Base-by-base conservation (phyloP, 2,329 filamentous ascomycete genomes). In the Venturia asperata region DNA sequence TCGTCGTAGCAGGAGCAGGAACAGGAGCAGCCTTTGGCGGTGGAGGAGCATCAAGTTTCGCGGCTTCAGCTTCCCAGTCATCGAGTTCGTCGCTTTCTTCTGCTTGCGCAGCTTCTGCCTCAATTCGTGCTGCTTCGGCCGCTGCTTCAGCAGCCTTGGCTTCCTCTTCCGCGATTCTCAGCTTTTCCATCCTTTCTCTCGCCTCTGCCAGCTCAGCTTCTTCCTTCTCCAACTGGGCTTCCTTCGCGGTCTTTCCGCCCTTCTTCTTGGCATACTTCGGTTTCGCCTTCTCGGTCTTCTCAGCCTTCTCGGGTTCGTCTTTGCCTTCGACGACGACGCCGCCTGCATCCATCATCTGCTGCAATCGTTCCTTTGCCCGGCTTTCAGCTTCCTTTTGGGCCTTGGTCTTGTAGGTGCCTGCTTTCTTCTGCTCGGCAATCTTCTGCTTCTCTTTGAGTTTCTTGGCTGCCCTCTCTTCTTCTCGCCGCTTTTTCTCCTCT, bases 1-100 rank as follows among this genome's bases (percentile, higher is more conserved):
- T 89, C 42, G 90, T 92, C 74, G 97, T 93, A 93, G 93, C 97
- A 80, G 97, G 93, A 93, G 30, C 6, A 3, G 93, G 97, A 80
- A 88, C 93, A 69, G 97, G 93, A 78, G 97, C 97, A 72, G 96
- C 87, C 19, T 88, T 87, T 34, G 90, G 85, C 13, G 84, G 55
- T 74, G 30, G 34, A 37, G 27, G 43, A 58, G 39, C 64, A 24
- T 66, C 65, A 56, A 64, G 39, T 41, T 49, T 85, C 61, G 90
- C 89, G 34, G 87, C 89, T 62, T 90, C 87, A 39, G 87, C 86
- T 76, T 97, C 91, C 92, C 92, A 96, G 76, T 96, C 92, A 43
- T 95, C 84, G 21, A 82, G 74, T 19, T 90, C 87, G 34, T 89
- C 75, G 21, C 86, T 86, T 61, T 85, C 87, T 62, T 82, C 79